phyloP scores from a whole-genome alignment of 2,329 filamentous ascomycete species.

The Thermothelomyces thermophilus region DNA sequence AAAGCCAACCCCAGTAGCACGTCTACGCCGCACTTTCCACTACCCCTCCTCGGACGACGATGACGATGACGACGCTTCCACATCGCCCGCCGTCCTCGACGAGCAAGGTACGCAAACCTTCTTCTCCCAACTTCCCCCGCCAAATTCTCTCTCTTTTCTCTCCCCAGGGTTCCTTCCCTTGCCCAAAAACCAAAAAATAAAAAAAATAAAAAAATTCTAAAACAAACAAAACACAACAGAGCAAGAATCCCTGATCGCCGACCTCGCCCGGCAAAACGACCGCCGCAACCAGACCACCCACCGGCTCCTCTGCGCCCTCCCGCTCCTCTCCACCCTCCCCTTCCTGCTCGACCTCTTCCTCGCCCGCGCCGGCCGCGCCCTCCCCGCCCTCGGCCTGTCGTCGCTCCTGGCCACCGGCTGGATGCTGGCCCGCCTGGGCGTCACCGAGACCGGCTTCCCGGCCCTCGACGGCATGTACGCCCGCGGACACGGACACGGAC shows the following conservation, averaged over 20 bases:
- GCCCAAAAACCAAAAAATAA: no score
- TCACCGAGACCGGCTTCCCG: constrained; percentile 47
- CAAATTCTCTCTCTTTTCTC: no score
- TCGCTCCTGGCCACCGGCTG: constrained; percentile 58
- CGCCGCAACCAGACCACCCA: constrained; percentile 53
- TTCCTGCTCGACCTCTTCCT: constrained; percentile 46
- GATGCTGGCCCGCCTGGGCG: constrained; percentile 50
- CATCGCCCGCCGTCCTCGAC: constrained; percentile 58
- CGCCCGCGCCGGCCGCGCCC: constrained; percentile 48
- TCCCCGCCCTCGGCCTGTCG: constrained; percentile 52
- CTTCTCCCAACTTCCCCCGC: background rate
- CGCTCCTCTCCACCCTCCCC: constrained; percentile 47
- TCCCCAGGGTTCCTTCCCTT: no score
- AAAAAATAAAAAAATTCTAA: background rate
- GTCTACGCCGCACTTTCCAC: constrained; percentile 69
- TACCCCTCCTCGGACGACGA: constrained; percentile 62
- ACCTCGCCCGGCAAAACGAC: constrained; percentile 49
- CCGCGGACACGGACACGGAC: no score
- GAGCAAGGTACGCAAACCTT: constrained; percentile 54
- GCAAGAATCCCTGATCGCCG: constrained; percentile 57
- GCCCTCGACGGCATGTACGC: constrained; percentile 41
- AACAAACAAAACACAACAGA: constrained; percentile 38
- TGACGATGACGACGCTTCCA: constrained; percentile 36
- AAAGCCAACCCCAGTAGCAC: constrained; percentile 38
- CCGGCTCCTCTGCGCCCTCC: constrained; percentile 53